A percentile compares a stretch with the other conserved stretches of the same genome.
Conservation (phyloP, 2,329 filamentous ascomycete species). For the Trematosphaeria pertusa region DNA sequence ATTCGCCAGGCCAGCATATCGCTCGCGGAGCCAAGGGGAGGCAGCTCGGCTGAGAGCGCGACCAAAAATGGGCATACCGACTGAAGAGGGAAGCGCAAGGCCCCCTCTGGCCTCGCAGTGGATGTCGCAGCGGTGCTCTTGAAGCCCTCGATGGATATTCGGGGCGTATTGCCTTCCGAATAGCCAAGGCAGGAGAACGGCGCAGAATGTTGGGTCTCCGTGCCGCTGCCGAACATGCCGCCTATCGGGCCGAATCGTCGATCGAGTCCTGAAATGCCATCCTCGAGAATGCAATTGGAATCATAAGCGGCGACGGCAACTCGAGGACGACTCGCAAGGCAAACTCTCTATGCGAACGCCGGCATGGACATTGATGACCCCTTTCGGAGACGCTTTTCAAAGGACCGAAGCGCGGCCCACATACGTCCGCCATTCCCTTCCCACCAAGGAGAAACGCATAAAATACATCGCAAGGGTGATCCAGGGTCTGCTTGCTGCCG, state of each 20-base stretch:
- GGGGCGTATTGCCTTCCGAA: too few relatives aligned
- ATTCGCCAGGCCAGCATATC: slow-evolving; percentile 1
- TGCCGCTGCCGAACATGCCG: slow-evolving; percentile 14
- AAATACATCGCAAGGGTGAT: slow-evolving; percentile 10
- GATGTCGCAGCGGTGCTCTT: background rate
- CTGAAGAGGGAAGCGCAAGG: background rate
- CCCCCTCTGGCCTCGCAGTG: background rate
- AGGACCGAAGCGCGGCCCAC: background rate
- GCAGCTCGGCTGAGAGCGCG: background rate
- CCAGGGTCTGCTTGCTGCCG: slow-evolving; percentile 20
- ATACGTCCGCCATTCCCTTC: background rate
- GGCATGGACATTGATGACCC: background rate
- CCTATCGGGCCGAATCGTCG: slow-evolving; percentile 17
- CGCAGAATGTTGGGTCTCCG: slow-evolving; percentile 19
- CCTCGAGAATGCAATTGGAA: background rate
- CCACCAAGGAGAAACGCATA: slow-evolving; percentile 3
- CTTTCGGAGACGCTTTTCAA: background rate
- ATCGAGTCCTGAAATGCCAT: slow-evolving; percentile 6
- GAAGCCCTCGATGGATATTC: background rate
- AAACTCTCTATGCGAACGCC: background rate
- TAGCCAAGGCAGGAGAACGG: slow-evolving; percentile 16
- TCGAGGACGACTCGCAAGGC: background rate
- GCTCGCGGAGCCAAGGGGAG: background rate
- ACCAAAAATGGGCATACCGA: background rate
- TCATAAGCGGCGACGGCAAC: background rate